Evolutionary conservation across 2,329 filamentous ascomycete genomes (phyloP).

Genomic region (Ceratocystis diversiconidia): DNA sequence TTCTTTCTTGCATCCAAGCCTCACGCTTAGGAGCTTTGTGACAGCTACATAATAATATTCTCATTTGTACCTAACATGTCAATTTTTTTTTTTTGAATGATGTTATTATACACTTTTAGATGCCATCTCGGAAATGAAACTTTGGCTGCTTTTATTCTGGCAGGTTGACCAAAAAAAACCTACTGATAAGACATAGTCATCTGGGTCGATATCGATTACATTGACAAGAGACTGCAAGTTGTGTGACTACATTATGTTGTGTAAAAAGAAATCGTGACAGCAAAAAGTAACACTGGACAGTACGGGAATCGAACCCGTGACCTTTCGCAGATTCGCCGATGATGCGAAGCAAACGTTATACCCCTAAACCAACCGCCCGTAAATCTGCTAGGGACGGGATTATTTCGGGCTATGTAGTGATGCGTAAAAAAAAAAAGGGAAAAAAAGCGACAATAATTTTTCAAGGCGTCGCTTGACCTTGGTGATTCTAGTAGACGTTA

Average conservation of each 20-base stretch:
- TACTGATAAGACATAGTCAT: not conserved
- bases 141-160: not conserved
- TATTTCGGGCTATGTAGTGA: too few species aligned
- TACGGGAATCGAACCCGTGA: slow-evolving; percentile 18
- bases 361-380: slow-evolving; percentile 17
- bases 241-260: not conserved
- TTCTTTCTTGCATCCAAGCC: not conserved
- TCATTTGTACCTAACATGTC: not conserved
- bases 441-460: too few species aligned
- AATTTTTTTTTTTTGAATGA: not conserved
- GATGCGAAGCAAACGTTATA: slow-evolving; percentile 17
- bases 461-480: too few species aligned
- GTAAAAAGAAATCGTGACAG: not conserved
- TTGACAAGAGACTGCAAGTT: not conserved
- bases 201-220: not conserved
- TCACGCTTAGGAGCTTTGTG: not conserved
- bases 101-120: not conserved
- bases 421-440: too few species aligned
- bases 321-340: slow-evolving; percentile 16
- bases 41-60: not conserved
- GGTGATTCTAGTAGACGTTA: too few species aligned
- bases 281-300: slow-evolving; percentile 9
- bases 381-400: fast-evolving
- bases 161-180: not conserved
- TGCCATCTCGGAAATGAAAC: not conserved